A percentile compares a stretch with the other conserved stretches of the same genome.
phyloP scores from a whole-genome alignment of 345 rosid species.

The Citrus hindsii region DNA sequence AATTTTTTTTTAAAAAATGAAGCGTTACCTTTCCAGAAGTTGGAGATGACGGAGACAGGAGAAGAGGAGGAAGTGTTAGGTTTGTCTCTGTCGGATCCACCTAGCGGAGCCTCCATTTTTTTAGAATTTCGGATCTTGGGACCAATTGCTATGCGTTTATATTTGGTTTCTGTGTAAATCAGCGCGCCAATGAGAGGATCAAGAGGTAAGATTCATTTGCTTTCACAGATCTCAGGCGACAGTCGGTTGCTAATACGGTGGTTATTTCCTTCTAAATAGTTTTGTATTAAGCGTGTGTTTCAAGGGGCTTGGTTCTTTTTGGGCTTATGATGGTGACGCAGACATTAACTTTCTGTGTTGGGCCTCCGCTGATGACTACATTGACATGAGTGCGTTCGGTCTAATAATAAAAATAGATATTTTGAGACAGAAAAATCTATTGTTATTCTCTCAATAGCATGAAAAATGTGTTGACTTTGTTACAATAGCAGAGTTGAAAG shows the following conservation, averaged over 20 bases:
- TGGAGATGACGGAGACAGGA: slow-evolving; percentile 69
- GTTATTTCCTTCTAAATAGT: background rate
- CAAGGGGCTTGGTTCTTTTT: background rate
- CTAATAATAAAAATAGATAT: too few species aligned
- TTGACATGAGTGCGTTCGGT: too few species aligned
- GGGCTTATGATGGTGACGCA: background rate
- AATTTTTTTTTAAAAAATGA: slow-evolving; percentile 2
- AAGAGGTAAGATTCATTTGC: background rate
- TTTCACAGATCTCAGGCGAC: background rate
- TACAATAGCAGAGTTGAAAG: too few species aligned
- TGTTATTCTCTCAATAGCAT: too few species aligned
- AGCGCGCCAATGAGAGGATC: slow-evolving; percentile 1
- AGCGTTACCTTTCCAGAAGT: slow-evolving; percentile 86
- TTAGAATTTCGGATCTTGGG: slow-evolving; percentile 20
- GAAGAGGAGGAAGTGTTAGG: slow-evolving; percentile 58
- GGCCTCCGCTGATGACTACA: background rate
- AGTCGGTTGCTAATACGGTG: background rate
- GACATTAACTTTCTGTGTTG: background rate
- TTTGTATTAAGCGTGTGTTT: background rate
- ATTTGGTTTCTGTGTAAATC: background rate
- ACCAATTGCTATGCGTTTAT: slow-evolving; percentile 12
- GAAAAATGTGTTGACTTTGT: too few species aligned
- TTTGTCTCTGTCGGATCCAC: slow-evolving; percentile 76
- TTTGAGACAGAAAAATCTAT: too few species aligned
- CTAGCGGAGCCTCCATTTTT: slow-evolving; percentile 66